Evolutionary conservation across 139 green algal species (phyloP).

Genomic region (Chlamydomonas incerta): DNA sequence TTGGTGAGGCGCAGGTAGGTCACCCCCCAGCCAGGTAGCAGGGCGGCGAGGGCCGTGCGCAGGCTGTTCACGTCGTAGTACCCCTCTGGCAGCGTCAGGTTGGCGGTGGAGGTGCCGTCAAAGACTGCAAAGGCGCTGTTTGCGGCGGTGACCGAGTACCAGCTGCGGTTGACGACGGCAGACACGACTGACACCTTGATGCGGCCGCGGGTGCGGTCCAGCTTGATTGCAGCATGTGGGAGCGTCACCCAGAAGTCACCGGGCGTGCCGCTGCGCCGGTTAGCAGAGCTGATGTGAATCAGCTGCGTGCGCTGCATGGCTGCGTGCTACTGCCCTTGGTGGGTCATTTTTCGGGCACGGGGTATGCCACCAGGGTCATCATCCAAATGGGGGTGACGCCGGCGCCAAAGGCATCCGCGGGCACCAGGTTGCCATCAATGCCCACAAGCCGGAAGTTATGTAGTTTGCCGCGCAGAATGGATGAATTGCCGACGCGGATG

Average conservation of each 20-base stretch:
- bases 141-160: neutral
- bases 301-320: neutral
- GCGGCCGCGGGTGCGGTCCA: neutral
- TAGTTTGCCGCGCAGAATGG: neutral
- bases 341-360: neutral
- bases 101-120: neutral
- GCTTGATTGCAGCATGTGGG: neutral
- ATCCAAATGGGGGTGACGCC: neutral
- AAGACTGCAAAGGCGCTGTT: neutral
- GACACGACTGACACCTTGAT: neutral
- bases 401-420: neutral
- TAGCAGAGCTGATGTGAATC: neutral
- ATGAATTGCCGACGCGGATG: too few species aligned
- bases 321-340: neutral
- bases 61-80: neutral
- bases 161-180: neutral
- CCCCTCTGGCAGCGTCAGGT: neutral
- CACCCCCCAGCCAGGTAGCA: neutral
- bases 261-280: neutral
- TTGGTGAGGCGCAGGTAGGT: neutral
- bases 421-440: neutral
- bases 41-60: neutral
- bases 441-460: neutral
- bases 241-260: neutral
- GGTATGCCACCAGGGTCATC: neutral